phyloP scores from a whole-genome alignment of 1,284 basidiomycete species.

The Ustanciosporium gigantosporum region DNA sequence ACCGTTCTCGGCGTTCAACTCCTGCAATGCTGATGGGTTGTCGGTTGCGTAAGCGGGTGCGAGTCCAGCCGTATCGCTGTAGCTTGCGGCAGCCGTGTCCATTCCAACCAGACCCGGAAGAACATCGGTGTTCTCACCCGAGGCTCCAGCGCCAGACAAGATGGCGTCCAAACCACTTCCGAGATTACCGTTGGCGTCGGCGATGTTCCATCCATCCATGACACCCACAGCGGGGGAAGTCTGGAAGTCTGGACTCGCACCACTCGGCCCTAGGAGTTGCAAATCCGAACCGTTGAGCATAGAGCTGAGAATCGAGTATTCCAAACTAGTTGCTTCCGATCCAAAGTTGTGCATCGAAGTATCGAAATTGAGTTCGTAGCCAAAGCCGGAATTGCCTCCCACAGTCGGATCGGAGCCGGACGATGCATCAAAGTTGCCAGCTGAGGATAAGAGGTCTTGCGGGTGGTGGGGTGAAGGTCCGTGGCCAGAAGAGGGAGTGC shows the following conservation, averaged over 20 bases:
- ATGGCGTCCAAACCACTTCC: constrained; percentile 21
- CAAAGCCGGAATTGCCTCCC: constrained; percentile 2
- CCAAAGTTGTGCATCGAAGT: constrained; percentile 72
- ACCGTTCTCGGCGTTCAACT: constrained; percentile 11
- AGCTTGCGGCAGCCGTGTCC: constrained; percentile 26
- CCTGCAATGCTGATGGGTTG: constrained; percentile 7
- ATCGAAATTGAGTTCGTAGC: constrained; percentile 66
- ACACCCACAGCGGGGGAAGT: constrained; percentile 40
- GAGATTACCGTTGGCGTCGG: not conserved
- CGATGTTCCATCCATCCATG: constrained; percentile 46
- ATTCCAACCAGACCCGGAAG: constrained; percentile 15
- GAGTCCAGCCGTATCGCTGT: constrained; percentile 27
- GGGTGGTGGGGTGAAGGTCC: constrained; percentile 33
- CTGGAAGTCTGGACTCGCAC: constrained; percentile 44
- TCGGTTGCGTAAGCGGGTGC: constrained; percentile 10
- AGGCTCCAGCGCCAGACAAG: constrained; percentile 3
- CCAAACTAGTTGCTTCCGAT: constrained; percentile 83
- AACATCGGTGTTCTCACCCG: constrained; percentile 6
- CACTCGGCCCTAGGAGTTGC: constrained; percentile 24
- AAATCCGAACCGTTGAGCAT: constrained; percentile 67
- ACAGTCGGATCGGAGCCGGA: constrained; percentile 5
- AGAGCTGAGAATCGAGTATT: constrained; percentile 87
- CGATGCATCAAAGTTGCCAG: constrained; percentile 34
- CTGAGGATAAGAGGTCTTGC: constrained; percentile 18
- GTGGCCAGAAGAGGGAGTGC: constrained; percentile 27